A percentile compares a stretch with the other conserved stretches of the same genome.
These are phyloP conservation scores for Aspergillus biplanus DNA, from an alignment of 495 filamentous ascomycete species.

Conservation along the genomic window DNA sequence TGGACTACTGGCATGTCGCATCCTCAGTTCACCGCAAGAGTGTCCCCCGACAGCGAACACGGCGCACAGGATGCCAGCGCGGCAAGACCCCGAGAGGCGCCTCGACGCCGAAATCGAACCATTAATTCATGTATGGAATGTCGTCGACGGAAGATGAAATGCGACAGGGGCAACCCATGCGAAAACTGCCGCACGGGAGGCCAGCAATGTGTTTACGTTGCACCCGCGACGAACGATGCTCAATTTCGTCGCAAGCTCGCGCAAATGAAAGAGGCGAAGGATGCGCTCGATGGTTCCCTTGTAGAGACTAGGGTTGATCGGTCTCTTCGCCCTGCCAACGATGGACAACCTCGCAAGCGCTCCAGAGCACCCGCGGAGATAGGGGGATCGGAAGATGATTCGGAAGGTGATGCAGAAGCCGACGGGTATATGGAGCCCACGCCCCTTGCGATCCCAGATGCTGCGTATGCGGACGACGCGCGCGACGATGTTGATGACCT, in stretches of 20 bases:
- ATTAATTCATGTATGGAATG: conserved; percentile 74
- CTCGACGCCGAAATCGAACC: conserved; percentile 44
- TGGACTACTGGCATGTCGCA: no score
- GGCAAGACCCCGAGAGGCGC: background rate
- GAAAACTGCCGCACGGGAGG: background rate
- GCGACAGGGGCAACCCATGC: conserved; percentile 54
- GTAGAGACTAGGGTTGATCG: conserved; percentile 53
- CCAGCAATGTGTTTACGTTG: conserved; percentile 3
- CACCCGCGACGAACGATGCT: background rate
- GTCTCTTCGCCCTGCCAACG: background rate
- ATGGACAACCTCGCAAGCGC: background rate
- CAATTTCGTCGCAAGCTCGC: conserved; percentile 53
- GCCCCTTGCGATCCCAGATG: conserved; percentile 60
- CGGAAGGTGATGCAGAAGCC: background rate
- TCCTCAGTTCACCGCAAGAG: no score
- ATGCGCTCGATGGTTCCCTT: conserved; percentile 62
- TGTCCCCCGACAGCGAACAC: no score
- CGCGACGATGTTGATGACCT: conserved; percentile 68
- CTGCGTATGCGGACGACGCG: conserved; percentile 65
- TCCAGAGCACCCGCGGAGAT: background rate
- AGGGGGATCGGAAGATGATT: no score
- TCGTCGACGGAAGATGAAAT: conserved; percentile 71
- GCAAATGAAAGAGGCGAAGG: conserved; percentile 73
- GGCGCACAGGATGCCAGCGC: no score
- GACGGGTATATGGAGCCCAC: conserved; percentile 28